phyloP scores from a whole-genome alignment of 2,329 filamentous ascomycete species.

The Cordyceps cateniannulata region DNA sequence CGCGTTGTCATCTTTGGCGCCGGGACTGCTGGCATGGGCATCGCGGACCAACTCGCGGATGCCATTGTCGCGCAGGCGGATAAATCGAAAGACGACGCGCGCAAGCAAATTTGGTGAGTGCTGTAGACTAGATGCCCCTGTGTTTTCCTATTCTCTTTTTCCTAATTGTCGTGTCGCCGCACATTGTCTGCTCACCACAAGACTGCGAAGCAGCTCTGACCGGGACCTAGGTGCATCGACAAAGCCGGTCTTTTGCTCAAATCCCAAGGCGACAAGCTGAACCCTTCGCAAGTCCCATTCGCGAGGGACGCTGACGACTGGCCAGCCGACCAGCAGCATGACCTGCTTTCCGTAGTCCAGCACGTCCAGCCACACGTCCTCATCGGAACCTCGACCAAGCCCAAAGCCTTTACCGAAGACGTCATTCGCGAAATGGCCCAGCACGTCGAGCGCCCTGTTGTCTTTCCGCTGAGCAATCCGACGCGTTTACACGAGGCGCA shows the following conservation, averaged over 20 bases:
- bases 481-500: constrained; percentile 77
- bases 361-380: constrained; percentile 72
- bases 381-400: constrained; percentile 77
- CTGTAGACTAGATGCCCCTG: not conserved
- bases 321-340: constrained; percentile 43
- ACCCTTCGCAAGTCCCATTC: constrained; percentile 56
- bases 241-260: constrained; percentile 70
- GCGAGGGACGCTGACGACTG: constrained; percentile 60
- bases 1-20: constrained; percentile 72
- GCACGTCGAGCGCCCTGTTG: constrained; percentile 65
- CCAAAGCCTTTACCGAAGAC: constrained; percentile 27
- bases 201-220: too few relatives aligned
- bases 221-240: constrained; percentile 57
- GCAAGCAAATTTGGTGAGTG: constrained; percentile 61
- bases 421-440: constrained; percentile 45
- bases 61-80: constrained; percentile 64
- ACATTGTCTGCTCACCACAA: too few relatives aligned
- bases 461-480: constrained; percentile 80
- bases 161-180: too few relatives aligned
- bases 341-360: constrained; percentile 61
- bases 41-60: constrained; percentile 77
- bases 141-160: too few relatives aligned
- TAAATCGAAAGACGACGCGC: constrained; percentile 66
- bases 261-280: constrained; percentile 48
- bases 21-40: constrained; percentile 76